Base-by-base conservation (phyloP, 1,284 basidiomycete species). In the Sporisorium exsertum region DNA sequence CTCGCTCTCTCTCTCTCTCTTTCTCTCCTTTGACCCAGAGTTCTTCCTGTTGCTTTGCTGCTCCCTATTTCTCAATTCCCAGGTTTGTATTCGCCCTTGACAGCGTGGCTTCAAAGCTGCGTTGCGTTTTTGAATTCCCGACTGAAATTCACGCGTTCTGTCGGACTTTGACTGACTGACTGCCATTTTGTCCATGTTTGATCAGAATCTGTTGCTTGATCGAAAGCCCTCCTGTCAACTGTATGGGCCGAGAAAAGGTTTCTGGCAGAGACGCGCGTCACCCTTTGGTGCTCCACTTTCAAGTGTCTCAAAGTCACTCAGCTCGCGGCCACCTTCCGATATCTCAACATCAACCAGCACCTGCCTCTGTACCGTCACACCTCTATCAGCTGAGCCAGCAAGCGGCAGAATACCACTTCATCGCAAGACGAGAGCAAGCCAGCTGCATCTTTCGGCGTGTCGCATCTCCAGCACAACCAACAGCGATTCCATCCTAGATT, bases 191-290 rank as follows among this genome's bases (percentile, higher is more conserved):
- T 58, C 8, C 22, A 24, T 51, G 51, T 49, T 29, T 32, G 58
- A 58, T 45, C 60, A 52, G 46, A 47, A 4, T 26, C 47, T 33
- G 58, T 29, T 54, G 43, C 37, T 58, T 40, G 51, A 59, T 58
- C 56, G 56, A 29, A 37, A 27, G 22, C 55, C 33, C 9, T 6
- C 20, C 35, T n/a, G 6, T 27, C 15, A 3, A 9, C 5, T 63
- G 22, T 72, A 51, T 72, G 54, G 69, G 69, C 69, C 69, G 40
- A 65, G 63, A 50, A 43, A 45, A 9, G 43, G 35, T 7, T 13
- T 13, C 3, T 10, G 16, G 13, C 53, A 58, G 46, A 46, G 69
- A 72, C 69, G 69, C 69, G 69, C 69, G 69, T 66, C 69, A 65
- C n/a, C 49, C 32, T 29, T 26, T 24, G 35, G 40, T 62, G 65